Base-by-base conservation (phyloP, 1,139 yeast genomes). In the Hansenula sp. region DNA sequence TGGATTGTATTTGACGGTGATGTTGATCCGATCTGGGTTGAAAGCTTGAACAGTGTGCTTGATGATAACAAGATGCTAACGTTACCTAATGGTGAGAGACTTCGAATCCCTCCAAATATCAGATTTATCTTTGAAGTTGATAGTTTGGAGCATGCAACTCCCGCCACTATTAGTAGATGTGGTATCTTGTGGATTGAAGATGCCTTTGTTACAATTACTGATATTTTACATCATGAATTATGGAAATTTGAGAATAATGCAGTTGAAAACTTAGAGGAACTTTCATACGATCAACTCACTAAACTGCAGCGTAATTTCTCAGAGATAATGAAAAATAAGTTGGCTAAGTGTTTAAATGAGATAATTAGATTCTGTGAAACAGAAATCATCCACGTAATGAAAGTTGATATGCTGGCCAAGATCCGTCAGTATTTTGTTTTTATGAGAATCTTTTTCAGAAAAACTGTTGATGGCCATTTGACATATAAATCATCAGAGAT, bases 1-100 rank as follows among this genome's bases (percentile, higher is more conserved):
- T 89, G 96, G 95, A 74, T 92, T 45, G 73, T 90, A 0, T 86
- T 92, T 58, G 97, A 90, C 62, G 95, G 97, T 34, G 97, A 88
- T 52, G 77, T 92, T 32, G 97, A 92, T 57, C 97, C 98, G 0
- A 80, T 77, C 39, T 92, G 97, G 95, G 89, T 89, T 2, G 98
- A 92, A 54, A 85, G 85, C 45, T 66, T 92, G 50, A 92, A 92
- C 61, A 83, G 95, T 66, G 94, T 89, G 12, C 68, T 92, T 26
- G 98, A 92, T 62, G 97, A 92, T 52, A 92, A 89, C 59, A 79
- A 75, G 50, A 53, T 85, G 1, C 64, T 90, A 38, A 89, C 97
- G 0, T 68, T 92, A 16, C 95, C 97, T 0, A 89, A 81, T 56
- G 97, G 97, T 33, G 97, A 92, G 56, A 73, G 97, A 29, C 59